Base-by-base conservation (phyloP, 306 rosid species). In the Mimosa bimucronata region DNA sequence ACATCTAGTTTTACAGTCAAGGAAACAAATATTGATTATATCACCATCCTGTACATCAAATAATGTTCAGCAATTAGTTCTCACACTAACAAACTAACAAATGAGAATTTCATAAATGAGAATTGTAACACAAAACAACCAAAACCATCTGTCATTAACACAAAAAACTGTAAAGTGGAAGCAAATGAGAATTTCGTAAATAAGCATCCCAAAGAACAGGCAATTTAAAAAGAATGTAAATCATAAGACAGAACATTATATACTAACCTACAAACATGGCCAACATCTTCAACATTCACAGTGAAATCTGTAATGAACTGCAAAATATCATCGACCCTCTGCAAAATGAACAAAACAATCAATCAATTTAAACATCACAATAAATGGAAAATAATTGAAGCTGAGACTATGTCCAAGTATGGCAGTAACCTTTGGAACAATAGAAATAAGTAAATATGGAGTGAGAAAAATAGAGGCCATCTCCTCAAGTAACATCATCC, bases 401-500 rank as follows among this genome's bases (percentile, higher is more conserved):
- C 55, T n/a, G n/a, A 68, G 73, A 68, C 23, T 9, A 40, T 37
- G 50, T 68, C 75, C 52, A 82, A 52, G 68, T 23, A 48, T 16
- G 38, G 45, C n/a, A 84, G 69, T 77, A 74, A 93, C 99, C 98
- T 91, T 84, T 10, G 99, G 99, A 73, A 93, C 94, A 44, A 95
- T 79, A 77, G 85, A 89, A 78, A 95, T 30, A 69, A 95, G 99
- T 55, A 95, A 84, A 82, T 90, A 93, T 62, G 99, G 99, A 83
- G 99, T 93, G 79, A 93, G 93, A 79, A 95, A 93, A 87, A 95
- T 95, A 41, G 99, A 95, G 74, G 95, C 87, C 97, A 95, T 93
- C 89, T 95, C 99, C 90, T 95, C 99, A 69, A 95, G 94, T 80
- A 95, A 83, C 99, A 95, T 93, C 93, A 93, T 93, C 77, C 94